A percentile compares a stretch with the other conserved stretches of the same genome.
These are phyloP conservation scores for Globisporangium alternatum DNA, from an alignment of 352 stramenopile species.

Conservation along the genomic window DNA sequence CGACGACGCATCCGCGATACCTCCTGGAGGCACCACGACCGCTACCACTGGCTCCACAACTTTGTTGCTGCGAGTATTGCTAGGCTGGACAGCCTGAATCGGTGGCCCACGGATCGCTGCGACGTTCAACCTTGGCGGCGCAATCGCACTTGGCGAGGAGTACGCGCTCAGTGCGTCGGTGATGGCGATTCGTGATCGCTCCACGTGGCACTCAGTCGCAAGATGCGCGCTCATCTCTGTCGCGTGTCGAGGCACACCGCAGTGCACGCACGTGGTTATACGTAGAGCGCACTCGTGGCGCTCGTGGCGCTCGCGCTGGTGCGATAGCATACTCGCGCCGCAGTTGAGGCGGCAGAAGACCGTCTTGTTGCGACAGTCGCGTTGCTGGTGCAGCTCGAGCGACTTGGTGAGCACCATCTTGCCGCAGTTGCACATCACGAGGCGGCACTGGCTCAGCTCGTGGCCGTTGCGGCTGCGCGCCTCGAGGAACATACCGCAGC, in stretches of 20 bases:
- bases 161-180: slow-evolving; percentile 25
- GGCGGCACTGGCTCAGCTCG: slow-evolving; percentile 64
- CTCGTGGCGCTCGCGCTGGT: slow-evolving; percentile 49
- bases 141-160: slow-evolving; percentile 1
- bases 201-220: slow-evolving; percentile 36
- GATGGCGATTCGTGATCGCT: slow-evolving; percentile 26
- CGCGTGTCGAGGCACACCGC: slow-evolving; percentile 35
- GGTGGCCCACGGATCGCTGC: slow-evolving; percentile 27
- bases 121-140: slow-evolving; percentile 19
- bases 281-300: slow-evolving; percentile 44
- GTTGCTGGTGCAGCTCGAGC: slow-evolving; percentile 48
- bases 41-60: slow-evolving; percentile 9
- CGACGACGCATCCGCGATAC: slow-evolving; percentile 4
- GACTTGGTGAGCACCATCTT: slow-evolving; percentile 66
- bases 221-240: slow-evolving; percentile 39
- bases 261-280: slow-evolving; percentile 35
- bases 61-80: not conserved
- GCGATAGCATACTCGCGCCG: slow-evolving; percentile 24
- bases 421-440: slow-evolving; percentile 59
- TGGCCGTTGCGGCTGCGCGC: slow-evolving; percentile 53
- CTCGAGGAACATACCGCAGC: slow-evolving; percentile 48
- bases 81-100: slow-evolving; percentile 4
- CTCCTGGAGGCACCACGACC: slow-evolving; percentile 5
- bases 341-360: slow-evolving; percentile 44
- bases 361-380: slow-evolving; percentile 42